phyloP scores from a whole-genome alignment of 257 asterid genomes.

The Pogostemon cablin region DNA sequence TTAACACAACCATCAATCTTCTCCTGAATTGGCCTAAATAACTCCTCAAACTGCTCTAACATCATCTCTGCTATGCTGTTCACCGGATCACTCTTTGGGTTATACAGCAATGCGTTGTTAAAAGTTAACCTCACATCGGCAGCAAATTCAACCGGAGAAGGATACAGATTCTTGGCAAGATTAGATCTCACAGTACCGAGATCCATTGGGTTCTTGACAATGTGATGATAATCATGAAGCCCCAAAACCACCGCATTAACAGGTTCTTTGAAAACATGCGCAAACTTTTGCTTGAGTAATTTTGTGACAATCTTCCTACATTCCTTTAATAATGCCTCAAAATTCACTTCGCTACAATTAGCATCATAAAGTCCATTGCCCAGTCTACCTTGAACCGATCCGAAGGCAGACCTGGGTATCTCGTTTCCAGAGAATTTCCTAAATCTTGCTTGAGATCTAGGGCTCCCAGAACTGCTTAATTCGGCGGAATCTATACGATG shows the following conservation, averaged over 20 bases:
- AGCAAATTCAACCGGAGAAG: constrained; percentile 66
- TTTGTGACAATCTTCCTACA: constrained; percentile 62
- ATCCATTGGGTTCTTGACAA: constrained; percentile 92
- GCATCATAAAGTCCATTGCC: constrained; percentile 41
- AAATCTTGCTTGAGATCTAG: constrained; percentile 53
- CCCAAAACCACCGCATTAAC: constrained; percentile 69
- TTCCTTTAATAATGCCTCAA: constrained; percentile 61
- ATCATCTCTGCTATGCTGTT: constrained; percentile 62
- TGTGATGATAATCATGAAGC: constrained; percentile 83
- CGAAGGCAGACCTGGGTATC: constrained; percentile 43
- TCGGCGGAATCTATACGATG: constrained; percentile 71
- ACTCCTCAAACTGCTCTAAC: constrained; percentile 62
- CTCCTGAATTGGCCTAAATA: constrained; percentile 65
- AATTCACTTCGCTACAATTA: constrained; percentile 30
- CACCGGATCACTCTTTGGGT: constrained; percentile 74
- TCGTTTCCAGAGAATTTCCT: constrained; percentile 56
- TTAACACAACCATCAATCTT: constrained; percentile 37
- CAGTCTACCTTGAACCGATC: constrained; percentile 42
- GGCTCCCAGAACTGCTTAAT: constrained; percentile 42
- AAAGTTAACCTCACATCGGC: constrained; percentile 79
- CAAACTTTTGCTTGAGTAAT: constrained; percentile 57
- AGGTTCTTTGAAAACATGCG: constrained; percentile 64
- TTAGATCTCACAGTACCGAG: constrained; percentile 81
- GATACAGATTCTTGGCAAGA: constrained; percentile 50
- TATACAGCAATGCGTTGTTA: constrained; percentile 81